Base-by-base conservation (phyloP, 768 basidiomycete species). In the Phaffia australis region DNA sequence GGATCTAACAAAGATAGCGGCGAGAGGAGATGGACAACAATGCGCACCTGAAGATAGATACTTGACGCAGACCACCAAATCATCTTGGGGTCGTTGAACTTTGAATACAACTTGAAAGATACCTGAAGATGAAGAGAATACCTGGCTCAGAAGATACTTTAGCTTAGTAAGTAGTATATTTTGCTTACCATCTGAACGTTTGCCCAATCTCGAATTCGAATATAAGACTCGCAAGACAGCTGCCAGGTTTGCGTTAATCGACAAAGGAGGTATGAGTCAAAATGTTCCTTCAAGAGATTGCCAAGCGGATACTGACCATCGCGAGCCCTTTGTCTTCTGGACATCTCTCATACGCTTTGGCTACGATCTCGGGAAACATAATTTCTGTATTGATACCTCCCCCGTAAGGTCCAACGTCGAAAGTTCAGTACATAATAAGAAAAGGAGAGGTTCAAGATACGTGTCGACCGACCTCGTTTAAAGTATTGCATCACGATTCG, bases 21-120 rank as follows among this genome's bases (percentile, higher is more conserved):
- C 32, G 69, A 66, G 23, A 59, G 27, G 14, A 3, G 29, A 25
- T 21, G 42, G 32, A 7, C 14, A 25, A 18, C 2, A 21, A 1
- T 19, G 5, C 49, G 50, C 23, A 62, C 56, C 58, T 92, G 89
- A 21, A 91, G 82, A 57, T 89, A 80, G 15, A 87, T 83, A 68
- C 87, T 83, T 72, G 87, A 87, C 47, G 87, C 82, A 70, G 82
- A 85, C 89, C 89, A 92, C 73, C 86, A 90, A 49, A 89, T 75
- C 73, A 87, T 89, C 51, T 86, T 81, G 63, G 87, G 86, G 46
- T 87, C 84, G 66, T 86, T 86, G 74, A 90, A 91, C 71, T 86
- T 84, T 73, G 88, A 90, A 79, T 85, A 81, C 83, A 91, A 83
- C 73, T 83, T 85, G 5, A 85, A 85, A 25, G 88, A 84, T 64